A percentile compares a stretch with the other conserved stretches of the same genome.
Evolutionary conservation across 352 stramenopile species (phyloP).

Genomic region (Pythium sp.): DNA sequence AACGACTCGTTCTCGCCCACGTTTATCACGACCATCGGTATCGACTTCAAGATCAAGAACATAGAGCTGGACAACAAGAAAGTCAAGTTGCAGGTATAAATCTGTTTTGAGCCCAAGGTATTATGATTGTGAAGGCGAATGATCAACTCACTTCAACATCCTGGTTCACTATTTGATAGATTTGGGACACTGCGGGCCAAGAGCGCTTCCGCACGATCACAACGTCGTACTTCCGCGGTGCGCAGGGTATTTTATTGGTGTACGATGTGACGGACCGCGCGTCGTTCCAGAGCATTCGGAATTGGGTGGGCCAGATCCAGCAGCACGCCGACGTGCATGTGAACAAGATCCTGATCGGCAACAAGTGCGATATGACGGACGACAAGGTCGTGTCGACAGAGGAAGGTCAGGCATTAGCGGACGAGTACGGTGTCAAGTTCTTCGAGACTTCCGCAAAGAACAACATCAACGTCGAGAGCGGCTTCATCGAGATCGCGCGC

Average conservation of each 20-base stretch:
- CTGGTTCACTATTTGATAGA: constrained; percentile 36
- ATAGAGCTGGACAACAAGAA: constrained; percentile 95
- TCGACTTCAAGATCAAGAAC: constrained; percentile 93
- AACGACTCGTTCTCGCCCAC: constrained; percentile 90
- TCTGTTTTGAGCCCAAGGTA: background rate
- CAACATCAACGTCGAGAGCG: constrained; percentile 94
- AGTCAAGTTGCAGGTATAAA: constrained; percentile 92
- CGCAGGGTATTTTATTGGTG: constrained; percentile 98
- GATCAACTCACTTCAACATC: background rate
- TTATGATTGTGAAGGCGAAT: background rate
- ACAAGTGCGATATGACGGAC: constrained; percentile 99
- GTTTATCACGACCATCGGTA: constrained; percentile 90
- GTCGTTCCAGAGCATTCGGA: constrained; percentile 97
- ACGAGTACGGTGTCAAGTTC: constrained; percentile 95
- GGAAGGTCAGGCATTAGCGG: constrained; percentile 92
- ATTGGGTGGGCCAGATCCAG: constrained; percentile 97
- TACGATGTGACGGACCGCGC: constrained; percentile 98
- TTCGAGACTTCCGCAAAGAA: constrained; percentile 96
- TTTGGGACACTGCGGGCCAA: constrained; percentile 99
- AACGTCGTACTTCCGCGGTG: constrained; percentile 98
- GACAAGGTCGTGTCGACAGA: constrained; percentile 96
- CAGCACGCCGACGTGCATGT: constrained; percentile 99
- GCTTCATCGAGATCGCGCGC: constrained; percentile 87
- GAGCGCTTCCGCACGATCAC: constrained; percentile 99
- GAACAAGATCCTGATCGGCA: constrained; percentile 99